Evolutionary conservation across 2,329 filamentous ascomycete species (phyloP).

Genomic region (Dendryphion nanum): DNA sequence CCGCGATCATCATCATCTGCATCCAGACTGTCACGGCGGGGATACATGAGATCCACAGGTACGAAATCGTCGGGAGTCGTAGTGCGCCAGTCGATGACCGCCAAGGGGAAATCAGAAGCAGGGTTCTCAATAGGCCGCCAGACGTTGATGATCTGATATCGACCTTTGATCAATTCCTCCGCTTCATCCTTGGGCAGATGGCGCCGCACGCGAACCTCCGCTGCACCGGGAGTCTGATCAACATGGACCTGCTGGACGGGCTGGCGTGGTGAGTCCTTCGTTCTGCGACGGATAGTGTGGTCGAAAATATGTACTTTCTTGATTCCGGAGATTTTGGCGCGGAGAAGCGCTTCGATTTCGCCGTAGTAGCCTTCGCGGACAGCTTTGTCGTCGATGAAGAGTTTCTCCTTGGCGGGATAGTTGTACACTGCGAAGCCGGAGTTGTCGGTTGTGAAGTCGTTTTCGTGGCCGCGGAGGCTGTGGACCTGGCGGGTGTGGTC

Average conservation of each 20-base stretch:
- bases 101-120: conserved; percentile 66
- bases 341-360: conserved; percentile 60
- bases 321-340: conserved; percentile 53
- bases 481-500: conserved; percentile 50
- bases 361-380: conserved; percentile 60
- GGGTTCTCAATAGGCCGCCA: conserved; percentile 66
- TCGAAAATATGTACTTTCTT: conserved; percentile 69
- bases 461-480: conserved; percentile 54
- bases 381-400: conserved; percentile 55
- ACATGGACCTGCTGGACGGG: conserved; percentile 71
- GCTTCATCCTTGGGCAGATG: conserved; percentile 58
- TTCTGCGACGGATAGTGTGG: conserved; percentile 64
- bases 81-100: conserved; percentile 64
- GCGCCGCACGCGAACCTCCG: conserved; percentile 59
- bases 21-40: conserved; percentile 42
- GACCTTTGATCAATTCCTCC: conserved; percentile 55
- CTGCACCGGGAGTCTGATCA: conserved; percentile 66
- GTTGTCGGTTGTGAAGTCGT: conserved; percentile 56
- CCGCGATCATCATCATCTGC: conserved; percentile 55
- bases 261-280: conserved; percentile 56
- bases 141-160: conserved; percentile 69
- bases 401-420: conserved; percentile 53
- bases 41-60: conserved; percentile 63
- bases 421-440: conserved; percentile 59
- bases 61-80: conserved; percentile 59